Evolutionary conservation across 1,284 basidiomycete genomes (phyloP), one percentile per base, ranked within the genome.

Genomic region (Apiotrichum gracile): DNA sequence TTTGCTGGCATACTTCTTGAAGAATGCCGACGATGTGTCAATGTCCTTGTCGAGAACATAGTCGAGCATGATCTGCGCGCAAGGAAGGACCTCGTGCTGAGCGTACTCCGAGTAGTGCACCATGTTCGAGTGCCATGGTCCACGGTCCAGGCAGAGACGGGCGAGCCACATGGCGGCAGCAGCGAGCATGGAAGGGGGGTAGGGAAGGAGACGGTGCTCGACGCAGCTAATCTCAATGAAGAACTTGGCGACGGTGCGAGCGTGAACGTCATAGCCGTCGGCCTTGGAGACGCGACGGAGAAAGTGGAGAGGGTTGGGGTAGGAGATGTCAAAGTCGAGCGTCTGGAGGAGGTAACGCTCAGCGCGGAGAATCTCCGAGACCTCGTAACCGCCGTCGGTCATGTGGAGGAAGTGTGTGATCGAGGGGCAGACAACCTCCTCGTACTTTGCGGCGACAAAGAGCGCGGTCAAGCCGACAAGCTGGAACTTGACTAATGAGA

Each of bases 131-230:
- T 85, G 91, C 94, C 92, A 97, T 72, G 84, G 82, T 49, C 89
- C 85, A 55, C 85, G 81, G 37, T 88, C 87, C 22, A 97, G 79
- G 22, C 91, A 85, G 47, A 92, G 72, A 29, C 93, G 79, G 0
- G 90, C 89, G n/a, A 97, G 79, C 91, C 91, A 97, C 64, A 92
- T 85, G 0, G 88, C 81, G 5, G 91, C 86, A 5, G 91, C 93
- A 10, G 93, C 91, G 64, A 96, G 78, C 58, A 91, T 73, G 26
- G 89, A 92, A 1, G 94, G 91, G 21, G 87, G 83, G 22, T 84
- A 85, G 14, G 82, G 80, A 57, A 98, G 80, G 58, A 98, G 77
- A 6, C 85, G 79, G 81, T 91, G 87, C 64, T 98, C 92, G 13
- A 98, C 80, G 53, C 86, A 84, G 14, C 84, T 84, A 52, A 97